Percentiles rank a stretch among this genome's conserved stretches.
These are phyloP conservation scores for Phaeophleospora eucalypticola DNA, from an alignment of 2,329 filamentous ascomycete genomes.

Conservation along the genomic window DNA sequence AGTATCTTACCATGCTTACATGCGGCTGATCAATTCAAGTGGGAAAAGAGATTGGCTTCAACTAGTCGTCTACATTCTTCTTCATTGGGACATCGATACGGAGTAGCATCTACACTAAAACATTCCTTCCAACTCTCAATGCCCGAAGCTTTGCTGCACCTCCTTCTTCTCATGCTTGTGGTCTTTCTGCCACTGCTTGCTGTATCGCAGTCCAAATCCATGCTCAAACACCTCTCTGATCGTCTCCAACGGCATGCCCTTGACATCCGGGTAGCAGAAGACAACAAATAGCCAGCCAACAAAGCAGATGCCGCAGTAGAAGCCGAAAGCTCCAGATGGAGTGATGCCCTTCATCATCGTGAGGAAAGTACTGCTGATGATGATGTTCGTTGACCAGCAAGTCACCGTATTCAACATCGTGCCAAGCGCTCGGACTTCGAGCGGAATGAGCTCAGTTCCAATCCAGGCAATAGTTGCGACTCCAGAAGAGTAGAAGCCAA, in stretches of 20 bases:
- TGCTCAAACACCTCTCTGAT: conserved; percentile 50
- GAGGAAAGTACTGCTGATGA: conserved; percentile 49
- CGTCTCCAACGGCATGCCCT: conserved; percentile 53
- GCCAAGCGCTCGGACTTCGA: conserved; percentile 48
- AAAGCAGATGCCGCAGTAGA: conserved; percentile 50
- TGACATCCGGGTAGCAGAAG: conserved; percentile 53
- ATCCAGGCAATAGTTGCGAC: conserved; percentile 49
- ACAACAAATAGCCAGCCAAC: conserved; percentile 46
- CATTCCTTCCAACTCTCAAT: no score
- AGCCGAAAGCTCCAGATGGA: conserved; percentile 49
- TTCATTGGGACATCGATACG: no score
- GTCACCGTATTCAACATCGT: conserved; percentile 48
- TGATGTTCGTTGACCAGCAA: conserved; percentile 46
- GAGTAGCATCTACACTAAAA: no score
- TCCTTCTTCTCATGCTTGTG: conserved; percentile 31
- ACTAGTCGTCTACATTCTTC: no score
- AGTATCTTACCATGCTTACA: no score
- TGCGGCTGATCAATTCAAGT: no score
- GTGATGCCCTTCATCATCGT: conserved; percentile 50
- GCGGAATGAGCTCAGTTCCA: conserved; percentile 45
- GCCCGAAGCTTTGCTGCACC: conserved; percentile 21
- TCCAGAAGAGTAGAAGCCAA: conserved; percentile 43
- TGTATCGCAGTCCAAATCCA: conserved; percentile 43
- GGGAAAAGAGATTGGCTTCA: no score
- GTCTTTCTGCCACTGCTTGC: conserved; percentile 35